Conservation (phyloP, 1,284 basidiomycete genomes). For the Naganishia cerealis region DNA sequence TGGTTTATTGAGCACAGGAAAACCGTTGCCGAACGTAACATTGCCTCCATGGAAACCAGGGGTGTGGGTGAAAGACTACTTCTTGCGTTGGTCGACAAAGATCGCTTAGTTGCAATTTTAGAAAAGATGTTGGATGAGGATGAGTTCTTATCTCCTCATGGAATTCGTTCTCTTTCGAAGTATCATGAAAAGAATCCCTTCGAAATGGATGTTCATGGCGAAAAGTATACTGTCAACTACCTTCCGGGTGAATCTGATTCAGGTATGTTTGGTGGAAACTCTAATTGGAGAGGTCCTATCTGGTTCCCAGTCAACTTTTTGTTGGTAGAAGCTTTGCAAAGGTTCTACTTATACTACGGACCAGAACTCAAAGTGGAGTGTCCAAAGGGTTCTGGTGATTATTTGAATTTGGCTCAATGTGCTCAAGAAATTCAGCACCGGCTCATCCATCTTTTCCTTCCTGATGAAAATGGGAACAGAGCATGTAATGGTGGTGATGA, state of each 20-base stretch:
- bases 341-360: conserved; percentile 96
- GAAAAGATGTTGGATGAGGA: conserved; percentile 96
- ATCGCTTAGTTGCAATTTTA: conserved; percentile 79
- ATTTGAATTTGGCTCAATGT: conserved; percentile 87
- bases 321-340: conserved; percentile 81
- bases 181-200: conserved; percentile 88
- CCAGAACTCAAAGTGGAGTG: conserved; percentile 87
- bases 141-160: conserved; percentile 92
- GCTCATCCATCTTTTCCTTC: conserved; percentile 89
- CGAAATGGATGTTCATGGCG: conserved; percentile 88
- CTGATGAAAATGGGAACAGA: conserved; percentile 78
- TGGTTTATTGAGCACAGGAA: conserved; percentile 95
- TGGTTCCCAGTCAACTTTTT: conserved; percentile 94
- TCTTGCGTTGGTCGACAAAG: conserved; percentile 86
- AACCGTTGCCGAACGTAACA: conserved; percentile 81
- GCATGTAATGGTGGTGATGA: conserved; percentile 91
- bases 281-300: conserved; percentile 82
- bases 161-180: conserved; percentile 90
- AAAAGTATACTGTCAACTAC: conserved; percentile 87
- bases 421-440: conserved; percentile 97
- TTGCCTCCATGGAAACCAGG: conserved; percentile 88
- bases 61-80: conserved; percentile 84
- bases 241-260: conserved; percentile 97
- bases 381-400: conserved; percentile 69
- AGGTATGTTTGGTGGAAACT: conserved; percentile 98